Conservation (phyloP, 2,329 filamentous ascomycete species). For the Sordariomycetes sp. region DNA sequence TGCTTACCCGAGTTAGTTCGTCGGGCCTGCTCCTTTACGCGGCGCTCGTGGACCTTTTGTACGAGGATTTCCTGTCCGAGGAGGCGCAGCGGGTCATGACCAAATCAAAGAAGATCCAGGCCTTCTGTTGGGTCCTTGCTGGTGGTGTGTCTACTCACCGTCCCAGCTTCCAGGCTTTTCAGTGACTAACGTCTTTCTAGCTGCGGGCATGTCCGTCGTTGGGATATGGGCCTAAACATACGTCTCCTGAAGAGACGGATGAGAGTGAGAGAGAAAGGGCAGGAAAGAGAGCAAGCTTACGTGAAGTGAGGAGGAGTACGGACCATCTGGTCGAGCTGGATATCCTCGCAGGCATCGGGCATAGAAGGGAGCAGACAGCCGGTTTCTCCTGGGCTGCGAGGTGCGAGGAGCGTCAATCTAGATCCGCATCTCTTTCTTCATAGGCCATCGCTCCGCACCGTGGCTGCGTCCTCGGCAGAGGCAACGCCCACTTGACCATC, state of each 20-base stretch:
- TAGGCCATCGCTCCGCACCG: too few species aligned
- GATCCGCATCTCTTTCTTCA: too few species aligned
- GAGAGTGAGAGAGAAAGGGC: background rate
- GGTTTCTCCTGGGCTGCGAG: too few species aligned
- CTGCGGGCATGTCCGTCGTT: conserved; percentile 30
- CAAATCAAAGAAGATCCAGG: conserved; percentile 36
- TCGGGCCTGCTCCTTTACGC: conserved; percentile 49
- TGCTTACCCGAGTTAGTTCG: conserved; percentile 24
- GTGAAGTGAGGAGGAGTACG: background rate
- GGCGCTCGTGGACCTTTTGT: conserved; percentile 48
- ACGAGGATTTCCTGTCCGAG: conserved; percentile 52
- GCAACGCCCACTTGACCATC: too few species aligned
- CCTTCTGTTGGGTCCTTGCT: conserved; percentile 35
- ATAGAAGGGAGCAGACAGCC: too few species aligned
- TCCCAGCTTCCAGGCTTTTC: background rate
- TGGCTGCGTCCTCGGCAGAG: too few species aligned
- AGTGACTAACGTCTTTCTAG: conserved; percentile 11
- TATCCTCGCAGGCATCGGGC: too few species aligned
- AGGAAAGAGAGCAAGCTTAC: background rate
- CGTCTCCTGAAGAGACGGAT: background rate
- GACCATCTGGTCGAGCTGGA: too few species aligned
- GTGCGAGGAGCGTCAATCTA: too few species aligned
- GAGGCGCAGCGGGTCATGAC: conserved; percentile 35
- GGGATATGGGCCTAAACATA: conserved; percentile 29
- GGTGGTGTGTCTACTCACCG: conserved; percentile 26